Evolutionary conservation across 2,329 filamentous ascomycete genomes (phyloP).

Genomic region (Fusarium marasasianum): DNA sequence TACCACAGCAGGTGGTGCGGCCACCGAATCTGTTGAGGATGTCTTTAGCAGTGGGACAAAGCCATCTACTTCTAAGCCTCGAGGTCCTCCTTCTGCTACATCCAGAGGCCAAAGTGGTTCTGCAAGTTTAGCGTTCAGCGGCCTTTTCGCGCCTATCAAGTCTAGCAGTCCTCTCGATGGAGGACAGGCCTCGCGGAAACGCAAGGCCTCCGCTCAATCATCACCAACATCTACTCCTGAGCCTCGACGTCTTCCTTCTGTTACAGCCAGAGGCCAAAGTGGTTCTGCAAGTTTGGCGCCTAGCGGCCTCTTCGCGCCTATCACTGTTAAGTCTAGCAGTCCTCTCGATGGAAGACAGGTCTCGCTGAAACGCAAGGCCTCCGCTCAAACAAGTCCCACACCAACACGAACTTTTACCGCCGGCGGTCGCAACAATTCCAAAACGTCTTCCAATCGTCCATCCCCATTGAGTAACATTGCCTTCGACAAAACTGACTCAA

Average conservation of each 20-base stretch:
- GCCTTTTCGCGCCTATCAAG: background rate
- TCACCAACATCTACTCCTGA: too few relatives aligned
- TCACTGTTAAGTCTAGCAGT: background rate
- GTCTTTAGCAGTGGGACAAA: fast-evolving
- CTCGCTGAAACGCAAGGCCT: background rate
- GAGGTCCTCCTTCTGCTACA: too few relatives aligned
- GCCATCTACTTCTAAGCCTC: background rate
- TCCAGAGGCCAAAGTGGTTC: too few relatives aligned
- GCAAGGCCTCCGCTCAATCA: background rate
- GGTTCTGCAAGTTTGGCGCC: fast-evolving
- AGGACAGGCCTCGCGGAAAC: background rate
- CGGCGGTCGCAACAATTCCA: too few relatives aligned
- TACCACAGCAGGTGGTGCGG: fast-evolving
- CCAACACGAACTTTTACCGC: background rate
- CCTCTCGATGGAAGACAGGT: fast-evolving
- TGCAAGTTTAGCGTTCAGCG: fast-evolving
- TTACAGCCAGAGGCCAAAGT: fast-evolving
- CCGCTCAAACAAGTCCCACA: background rate
- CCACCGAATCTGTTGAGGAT: background rate
- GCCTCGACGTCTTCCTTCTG: fast-evolving
- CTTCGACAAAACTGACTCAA: fast-evolving
- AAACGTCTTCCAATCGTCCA: fast-evolving
- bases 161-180: background rate
- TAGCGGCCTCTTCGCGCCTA: fast-evolving
- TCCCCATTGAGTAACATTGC: fast-evolving